Base-by-base conservation (phyloP, 2,329 filamentous ascomycete species). In the Chaetomiaceae sp. region DNA sequence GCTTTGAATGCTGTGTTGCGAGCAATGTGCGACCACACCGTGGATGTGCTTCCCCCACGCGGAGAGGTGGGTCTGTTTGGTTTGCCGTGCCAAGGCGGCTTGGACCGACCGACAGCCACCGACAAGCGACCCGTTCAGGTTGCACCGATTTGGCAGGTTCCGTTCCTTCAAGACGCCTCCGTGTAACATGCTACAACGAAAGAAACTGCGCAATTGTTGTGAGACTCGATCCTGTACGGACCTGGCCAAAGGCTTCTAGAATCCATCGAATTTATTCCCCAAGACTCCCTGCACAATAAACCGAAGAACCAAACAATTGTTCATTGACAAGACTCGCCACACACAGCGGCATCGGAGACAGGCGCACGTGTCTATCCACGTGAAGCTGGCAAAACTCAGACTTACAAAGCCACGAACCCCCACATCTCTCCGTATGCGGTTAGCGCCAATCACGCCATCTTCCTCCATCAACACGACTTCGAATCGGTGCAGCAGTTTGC, bases 391-490 rank as follows among this genome's bases (percentile, higher is more conserved):
- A 44, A 42, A 44, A 14, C 19, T 16, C 10, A 25, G 16, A 2
- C 5, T 5, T 23, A 12, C 16, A 46, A n/a, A 19, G 7, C 4
- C 17, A 35, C 17, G 13, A 33, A 34, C 53, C 53, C 45, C 53
- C 53, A 53, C 53, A 43, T 48, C 39, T 10, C 19, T 4, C 57
- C 51, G 12, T n/a, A 59, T 45, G 7, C 3, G 55, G 52, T 39
- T 59, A 60, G 58, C 51, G 35, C 30, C 14, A 31, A 53, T 56
- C 54, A 56, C 54, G 54, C 54, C 13, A 56, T 53, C 50, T 30
- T 33, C 44, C 38, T 45, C 46, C n/a, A 49, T 44, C 44, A 47
- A 44, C 46, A 23, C 44, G 43, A 51, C 31, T 45, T 50, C 43
- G 34, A 51, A 10, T 37, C 16, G 27, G 25, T n/a, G 51, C 37